phyloP scores from a whole-genome alignment of 2,329 filamentous ascomycete species.

The Emmonsia crescens region DNA sequence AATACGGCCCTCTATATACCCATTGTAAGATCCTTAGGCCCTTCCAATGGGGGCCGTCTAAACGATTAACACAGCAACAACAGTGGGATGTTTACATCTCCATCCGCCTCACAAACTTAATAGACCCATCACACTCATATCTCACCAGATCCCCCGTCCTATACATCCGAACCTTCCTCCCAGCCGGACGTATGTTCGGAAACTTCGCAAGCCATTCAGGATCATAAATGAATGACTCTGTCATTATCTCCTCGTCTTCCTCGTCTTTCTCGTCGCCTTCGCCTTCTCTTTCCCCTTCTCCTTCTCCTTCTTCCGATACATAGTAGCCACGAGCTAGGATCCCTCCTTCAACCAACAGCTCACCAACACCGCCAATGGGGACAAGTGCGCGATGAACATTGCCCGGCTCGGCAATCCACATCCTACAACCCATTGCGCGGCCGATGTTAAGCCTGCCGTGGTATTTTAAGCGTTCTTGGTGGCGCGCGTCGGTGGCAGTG shows the following conservation, averaged over 20 bases:
- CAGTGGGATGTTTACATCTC: not conserved
- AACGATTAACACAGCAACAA: too few relatives aligned
- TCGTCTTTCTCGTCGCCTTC: not conserved
- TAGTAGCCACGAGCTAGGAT: slow-evolving; percentile 5
- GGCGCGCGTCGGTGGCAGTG: not conserved
- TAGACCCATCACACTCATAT: slow-evolving; percentile 2
- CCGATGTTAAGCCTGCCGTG: slow-evolving; percentile 1
- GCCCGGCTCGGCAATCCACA: slow-evolving; percentile 1
- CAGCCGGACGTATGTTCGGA: not conserved
- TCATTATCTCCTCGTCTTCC: not conserved
- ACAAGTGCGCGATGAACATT: not conserved
- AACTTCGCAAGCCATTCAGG: not conserved
- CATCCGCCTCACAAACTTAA: slow-evolving; percentile 2
- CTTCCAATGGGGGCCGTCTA: too few relatives aligned
- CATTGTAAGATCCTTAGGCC: too few relatives aligned
- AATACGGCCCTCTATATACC: too few relatives aligned
- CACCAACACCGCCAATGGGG: slow-evolving; percentile 21
- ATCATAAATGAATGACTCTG: not conserved
- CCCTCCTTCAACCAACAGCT: slow-evolving; percentile 21
- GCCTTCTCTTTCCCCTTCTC: not conserved
- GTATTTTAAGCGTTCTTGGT: not conserved
- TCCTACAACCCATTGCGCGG: not conserved
- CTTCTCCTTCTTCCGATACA: not conserved
- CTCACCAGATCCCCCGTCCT: slow-evolving; percentile 3
- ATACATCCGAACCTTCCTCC: not conserved